These are phyloP conservation scores for Epichloe glyceriae DNA, from an alignment of 2,329 filamentous ascomycete species.

Conservation along the genomic window DNA sequence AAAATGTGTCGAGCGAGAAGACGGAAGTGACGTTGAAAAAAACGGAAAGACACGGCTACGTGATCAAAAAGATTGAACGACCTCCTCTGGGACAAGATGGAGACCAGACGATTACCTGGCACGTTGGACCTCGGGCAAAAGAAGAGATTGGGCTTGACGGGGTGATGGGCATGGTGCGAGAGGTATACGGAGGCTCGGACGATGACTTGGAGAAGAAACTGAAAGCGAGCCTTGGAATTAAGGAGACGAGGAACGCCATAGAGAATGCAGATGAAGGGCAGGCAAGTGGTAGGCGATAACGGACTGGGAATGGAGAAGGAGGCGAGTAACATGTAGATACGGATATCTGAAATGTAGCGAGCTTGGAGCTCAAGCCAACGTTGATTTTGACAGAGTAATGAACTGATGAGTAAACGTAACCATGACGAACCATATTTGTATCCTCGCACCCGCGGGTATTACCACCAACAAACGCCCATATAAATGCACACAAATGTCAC, in stretches of 20 bases:
- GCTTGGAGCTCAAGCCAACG: background rate
- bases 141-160: conserved; percentile 71
- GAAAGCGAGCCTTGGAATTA: conserved; percentile 46
- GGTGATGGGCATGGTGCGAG: conserved; percentile 55
- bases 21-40: conserved; percentile 63
- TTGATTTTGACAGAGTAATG: background rate
- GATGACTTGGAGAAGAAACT: conserved; percentile 48
- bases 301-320: background rate
- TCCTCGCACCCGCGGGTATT: background rate
- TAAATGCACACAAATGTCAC: background rate
- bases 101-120: conserved; percentile 68
- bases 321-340: background rate
- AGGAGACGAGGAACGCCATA: conserved; percentile 12
- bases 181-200: conserved; percentile 41
- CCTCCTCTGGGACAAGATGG: conserved; percentile 40
- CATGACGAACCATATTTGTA: background rate
- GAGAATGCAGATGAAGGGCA: conserved; percentile 13
- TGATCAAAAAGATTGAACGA: conserved; percentile 60
- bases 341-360: background rate
- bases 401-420: background rate
- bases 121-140: conserved; percentile 73
- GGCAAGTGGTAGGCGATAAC: conserved; percentile 2
- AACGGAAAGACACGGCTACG: conserved; percentile 72
- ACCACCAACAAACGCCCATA: background rate
- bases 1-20: conserved; percentile 59